These are phyloP conservation scores for Clonostachys byssicola DNA, from an alignment of 2,329 filamentous ascomycete genomes.

Conservation along the genomic window DNA sequence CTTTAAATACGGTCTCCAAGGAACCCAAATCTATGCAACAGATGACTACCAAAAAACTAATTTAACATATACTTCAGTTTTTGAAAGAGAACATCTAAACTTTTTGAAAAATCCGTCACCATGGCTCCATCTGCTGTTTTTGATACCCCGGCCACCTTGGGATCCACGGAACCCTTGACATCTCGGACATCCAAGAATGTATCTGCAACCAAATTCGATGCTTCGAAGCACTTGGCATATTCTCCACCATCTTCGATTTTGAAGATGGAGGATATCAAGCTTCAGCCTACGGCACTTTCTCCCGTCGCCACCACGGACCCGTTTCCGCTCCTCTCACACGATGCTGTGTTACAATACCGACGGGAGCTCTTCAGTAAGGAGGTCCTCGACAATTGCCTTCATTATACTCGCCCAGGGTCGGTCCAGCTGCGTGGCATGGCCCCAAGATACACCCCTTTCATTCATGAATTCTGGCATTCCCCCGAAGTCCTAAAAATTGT, in stretches of 20 bases:
- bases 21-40: too few species aligned
- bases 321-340: constrained; percentile 17
- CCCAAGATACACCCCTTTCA: constrained; percentile 20
- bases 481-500: constrained; percentile 48
- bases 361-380: constrained; percentile 12
- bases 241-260: constrained; percentile 7
- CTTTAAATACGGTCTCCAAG: too few species aligned
- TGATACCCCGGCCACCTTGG: constrained; percentile 1
- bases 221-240: constrained; percentile 12
- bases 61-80: too few species aligned
- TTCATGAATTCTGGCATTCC: constrained; percentile 42
- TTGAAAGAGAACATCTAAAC: too few species aligned
- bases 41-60: too few species aligned
- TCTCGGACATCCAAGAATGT: neutral
- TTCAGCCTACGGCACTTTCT: constrained; percentile 11
- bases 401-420: constrained; percentile 15
- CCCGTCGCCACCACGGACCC: constrained; percentile 19
- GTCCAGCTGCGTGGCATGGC: constrained; percentile 20
- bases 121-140: constrained; percentile 8
- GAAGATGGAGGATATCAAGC: constrained; percentile 12
- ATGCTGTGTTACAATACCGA: constrained; percentile 12
- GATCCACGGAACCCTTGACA: neutral
- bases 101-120: neutral
- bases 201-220: constrained; percentile 5
- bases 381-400: constrained; percentile 20